Evolutionary conservation across 1,139 yeast genomes (phyloP), one percentile per base, ranked within the genome.

Genomic region (Sugiyamaella castrensis): DNA sequence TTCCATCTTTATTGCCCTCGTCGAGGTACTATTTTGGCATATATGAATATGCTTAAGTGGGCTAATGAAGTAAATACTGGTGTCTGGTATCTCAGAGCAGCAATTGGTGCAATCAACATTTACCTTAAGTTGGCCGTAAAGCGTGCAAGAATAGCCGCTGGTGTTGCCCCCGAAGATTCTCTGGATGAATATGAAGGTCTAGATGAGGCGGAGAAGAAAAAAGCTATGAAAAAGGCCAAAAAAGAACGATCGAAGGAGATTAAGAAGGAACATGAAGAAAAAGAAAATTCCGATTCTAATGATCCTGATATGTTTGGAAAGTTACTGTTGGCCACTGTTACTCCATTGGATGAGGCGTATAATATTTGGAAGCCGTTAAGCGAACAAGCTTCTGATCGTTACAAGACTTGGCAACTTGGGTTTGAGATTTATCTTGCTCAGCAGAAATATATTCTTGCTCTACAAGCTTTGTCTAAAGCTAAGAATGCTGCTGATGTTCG

Each of bases 1-100:
- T 92, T 92, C 82, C 98, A 92, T 67, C 83, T 86, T 40, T 92
- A 88, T 67, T 85, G 96, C 65, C 80, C 87, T 75, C 81, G 97
- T 70, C 82, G 85, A 60, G 98, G 98, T 12, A 87, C 98, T 4
- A 84, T 94, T 27, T 77, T 95, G 54, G 84, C 92, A 24, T 92
- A 92, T 63, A 59, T 87, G 34, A 82, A 81, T 27, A 80, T 87
- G 74, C 60, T 91, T 47, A 69, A 73, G 43, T 92, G 98, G 98
- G 95, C 84, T 53, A 94, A 89, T 62, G 65, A 71, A 19, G 67
- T 92, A 38, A 88, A 76, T 63, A 67, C 81, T 2, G 81, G 86
- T 37, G 88, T 94, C 2, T 76, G 83, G 40, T 89, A 80, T 65
- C 73, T 78, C 16, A 76, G 95, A 52, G 88, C 87, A 0, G 75